Conservation (phyloP, 768 basidiomycete species). For the Agrocybe praecox region DNA sequence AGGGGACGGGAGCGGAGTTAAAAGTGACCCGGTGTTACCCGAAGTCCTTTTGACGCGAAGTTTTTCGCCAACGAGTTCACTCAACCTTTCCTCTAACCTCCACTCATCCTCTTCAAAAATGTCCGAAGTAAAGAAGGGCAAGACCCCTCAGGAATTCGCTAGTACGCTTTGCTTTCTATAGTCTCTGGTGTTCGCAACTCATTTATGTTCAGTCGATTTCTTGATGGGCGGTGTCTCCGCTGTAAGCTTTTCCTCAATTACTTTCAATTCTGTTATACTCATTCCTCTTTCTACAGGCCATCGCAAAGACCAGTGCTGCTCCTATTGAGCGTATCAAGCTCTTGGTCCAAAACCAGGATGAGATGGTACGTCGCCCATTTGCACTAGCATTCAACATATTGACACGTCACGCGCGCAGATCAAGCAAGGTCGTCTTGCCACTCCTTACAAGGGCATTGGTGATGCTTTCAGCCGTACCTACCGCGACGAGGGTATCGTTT, state of each 20-base stretch:
- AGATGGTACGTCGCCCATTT: slow-evolving; percentile 73
- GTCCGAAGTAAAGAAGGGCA: slow-evolving; percentile 83
- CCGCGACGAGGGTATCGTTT: slow-evolving; percentile 91
- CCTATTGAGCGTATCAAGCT: slow-evolving; percentile 99
- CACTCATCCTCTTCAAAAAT: slow-evolving; percentile 64
- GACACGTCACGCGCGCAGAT: slow-evolving; percentile 63
- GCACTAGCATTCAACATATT: slow-evolving; percentile 15
- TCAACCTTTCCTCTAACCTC: slow-evolving; percentile 52
- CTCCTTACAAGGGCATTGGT: slow-evolving; percentile 94
- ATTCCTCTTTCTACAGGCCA: slow-evolving; percentile 60
- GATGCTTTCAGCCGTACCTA: slow-evolving; percentile 95
- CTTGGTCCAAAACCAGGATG: slow-evolving; percentile 98
- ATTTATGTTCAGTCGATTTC: slow-evolving; percentile 72
- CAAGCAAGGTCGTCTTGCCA: slow-evolving; percentile 97
- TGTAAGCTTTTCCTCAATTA: slow-evolving; percentile 43
- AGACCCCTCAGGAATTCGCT: slow-evolving; percentile 91
- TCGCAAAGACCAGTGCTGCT: slow-evolving; percentile 98
- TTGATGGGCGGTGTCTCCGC: slow-evolving; percentile 96
- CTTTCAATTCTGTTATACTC: slow-evolving; percentile 15
- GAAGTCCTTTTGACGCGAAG: slow-evolving; percentile 49
- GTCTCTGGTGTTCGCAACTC: slow-evolving; percentile 16
- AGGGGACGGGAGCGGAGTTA: slow-evolving; percentile 42
- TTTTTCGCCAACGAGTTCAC: slow-evolving; percentile 37
- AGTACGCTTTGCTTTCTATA: slow-evolving; percentile 44
- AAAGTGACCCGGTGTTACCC: slow-evolving; percentile 49